Percentiles rank a stretch among this genome's conserved stretches.
These are phyloP conservation scores for Penicillium frequentans DNA, from an alignment of 2,329 filamentous ascomycete genomes.

Conservation along the genomic window DNA sequence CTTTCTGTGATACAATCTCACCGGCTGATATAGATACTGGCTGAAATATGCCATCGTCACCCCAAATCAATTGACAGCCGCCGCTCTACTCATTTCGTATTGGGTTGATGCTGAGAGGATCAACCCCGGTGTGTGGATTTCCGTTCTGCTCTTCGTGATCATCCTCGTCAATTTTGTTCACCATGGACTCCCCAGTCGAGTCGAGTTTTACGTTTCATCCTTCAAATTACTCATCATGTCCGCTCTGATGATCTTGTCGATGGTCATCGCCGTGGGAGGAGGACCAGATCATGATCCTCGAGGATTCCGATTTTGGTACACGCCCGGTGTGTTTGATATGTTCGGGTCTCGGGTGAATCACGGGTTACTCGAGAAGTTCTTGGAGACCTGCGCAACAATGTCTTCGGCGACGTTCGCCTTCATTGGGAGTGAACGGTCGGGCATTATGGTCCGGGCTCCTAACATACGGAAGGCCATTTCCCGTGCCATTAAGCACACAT, in stretches of 20 bases:
- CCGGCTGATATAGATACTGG: constrained; percentile 46
- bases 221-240: constrained; percentile 68
- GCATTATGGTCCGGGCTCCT: constrained; percentile 73
- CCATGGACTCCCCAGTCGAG: constrained; percentile 67
- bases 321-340: constrained; percentile 57
- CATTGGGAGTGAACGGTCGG: constrained; percentile 72
- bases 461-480: constrained; percentile 74
- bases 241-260: constrained; percentile 63
- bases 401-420: constrained; percentile 77
- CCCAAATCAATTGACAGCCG: constrained; percentile 79
- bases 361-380: constrained; percentile 50
- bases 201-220: constrained; percentile 56
- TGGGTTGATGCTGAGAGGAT: constrained; percentile 66
- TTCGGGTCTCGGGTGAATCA: constrained; percentile 36
- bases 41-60: constrained; percentile 81
- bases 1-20: not conserved
- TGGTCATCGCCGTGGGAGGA: constrained; percentile 65
- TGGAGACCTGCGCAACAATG: constrained; percentile 67
- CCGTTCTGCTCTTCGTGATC: constrained; percentile 64
- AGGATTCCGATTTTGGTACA: constrained; percentile 65
- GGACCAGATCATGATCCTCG: constrained; percentile 60
- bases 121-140: constrained; percentile 76
- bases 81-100: constrained; percentile 71
- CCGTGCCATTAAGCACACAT: constrained; percentile 73
- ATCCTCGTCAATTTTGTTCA: constrained; percentile 66